phyloP scores from a whole-genome alignment of 2,329 filamentous ascomycete genomes.

The Grosmannia huntii region DNA sequence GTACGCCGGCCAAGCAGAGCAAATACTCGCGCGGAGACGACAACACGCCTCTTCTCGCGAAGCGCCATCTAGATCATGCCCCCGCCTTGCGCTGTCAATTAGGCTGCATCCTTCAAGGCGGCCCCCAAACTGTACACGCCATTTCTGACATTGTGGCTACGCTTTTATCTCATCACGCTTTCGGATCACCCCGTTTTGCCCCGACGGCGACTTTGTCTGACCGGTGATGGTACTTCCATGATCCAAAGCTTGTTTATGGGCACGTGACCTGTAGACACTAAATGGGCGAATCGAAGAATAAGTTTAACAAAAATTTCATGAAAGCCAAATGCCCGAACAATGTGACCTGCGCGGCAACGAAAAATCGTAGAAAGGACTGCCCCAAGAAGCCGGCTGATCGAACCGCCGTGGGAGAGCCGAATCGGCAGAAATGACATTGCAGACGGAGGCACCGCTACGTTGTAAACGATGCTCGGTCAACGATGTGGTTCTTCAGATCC shows the following conservation, averaged over 20 bases:
- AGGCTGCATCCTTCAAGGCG: background rate
- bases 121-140: background rate
- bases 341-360: background rate
- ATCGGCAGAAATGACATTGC: background rate
- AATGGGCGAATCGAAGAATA: background rate
- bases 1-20: background rate
- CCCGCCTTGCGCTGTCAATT: background rate
- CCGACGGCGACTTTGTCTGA: too few relatives aligned
- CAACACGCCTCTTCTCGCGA: too few relatives aligned
- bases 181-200: too few relatives aligned
- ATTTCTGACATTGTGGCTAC: background rate
- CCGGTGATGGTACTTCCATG: background rate
- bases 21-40: too few relatives aligned
- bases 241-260: background rate
- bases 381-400: background rate
- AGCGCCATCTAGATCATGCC: too few relatives aligned
- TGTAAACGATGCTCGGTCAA: conserved; percentile 45
- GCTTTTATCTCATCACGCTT: background rate
- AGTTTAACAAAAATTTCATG: background rate
- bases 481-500: conserved; percentile 38
- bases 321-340: background rate
- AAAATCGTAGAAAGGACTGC: background rate
- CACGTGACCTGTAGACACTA: background rate
- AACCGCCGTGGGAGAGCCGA: background rate
- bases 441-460: conserved; percentile 12